phyloP scores from a whole-genome alignment of 202 grass and related monocot genomes.

The Setaria italica region DNA sequence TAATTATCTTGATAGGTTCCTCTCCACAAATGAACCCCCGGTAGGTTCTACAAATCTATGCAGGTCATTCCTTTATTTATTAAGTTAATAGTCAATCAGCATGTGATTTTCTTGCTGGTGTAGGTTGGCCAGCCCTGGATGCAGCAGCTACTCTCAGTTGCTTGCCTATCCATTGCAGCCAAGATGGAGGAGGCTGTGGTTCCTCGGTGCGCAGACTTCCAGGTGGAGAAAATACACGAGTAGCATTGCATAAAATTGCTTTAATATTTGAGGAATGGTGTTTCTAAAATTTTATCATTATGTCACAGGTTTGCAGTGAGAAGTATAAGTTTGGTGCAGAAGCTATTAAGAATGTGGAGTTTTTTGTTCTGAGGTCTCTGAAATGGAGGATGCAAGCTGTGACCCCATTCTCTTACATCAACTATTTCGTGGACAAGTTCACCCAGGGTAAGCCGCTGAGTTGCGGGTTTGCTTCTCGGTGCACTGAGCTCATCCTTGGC shows the following conservation, averaged over 20 bases:
- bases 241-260: not conserved
- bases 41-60: conserved; percentile 35
- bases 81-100: not conserved
- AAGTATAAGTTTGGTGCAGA: conserved; percentile 42
- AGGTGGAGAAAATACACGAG: conserved; percentile 45
- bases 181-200: conserved; percentile 63
- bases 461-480: conserved; percentile 40
- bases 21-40: conserved; percentile 42
- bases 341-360: conserved; percentile 47
- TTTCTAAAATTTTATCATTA: conserved; percentile 5
- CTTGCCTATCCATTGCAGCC: conserved; percentile 65
- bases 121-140: conserved; percentile 53
- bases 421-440: conserved; percentile 50
- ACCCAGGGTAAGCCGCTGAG: conserved; percentile 45
- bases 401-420: conserved; percentile 60
- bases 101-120: conserved; percentile 14
- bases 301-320: conserved; percentile 35
- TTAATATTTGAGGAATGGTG: not conserved
- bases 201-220: conserved; percentile 47
- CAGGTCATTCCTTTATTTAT: not conserved
- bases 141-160: conserved; percentile 53
- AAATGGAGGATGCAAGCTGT: conserved; percentile 59
- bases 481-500: conserved; percentile 50
- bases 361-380: conserved; percentile 44
- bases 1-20: conserved; percentile 62